These are phyloP conservation scores for Prunus campanulata DNA, from an alignment of 306 rosid species.

Conservation along the genomic window DNA sequence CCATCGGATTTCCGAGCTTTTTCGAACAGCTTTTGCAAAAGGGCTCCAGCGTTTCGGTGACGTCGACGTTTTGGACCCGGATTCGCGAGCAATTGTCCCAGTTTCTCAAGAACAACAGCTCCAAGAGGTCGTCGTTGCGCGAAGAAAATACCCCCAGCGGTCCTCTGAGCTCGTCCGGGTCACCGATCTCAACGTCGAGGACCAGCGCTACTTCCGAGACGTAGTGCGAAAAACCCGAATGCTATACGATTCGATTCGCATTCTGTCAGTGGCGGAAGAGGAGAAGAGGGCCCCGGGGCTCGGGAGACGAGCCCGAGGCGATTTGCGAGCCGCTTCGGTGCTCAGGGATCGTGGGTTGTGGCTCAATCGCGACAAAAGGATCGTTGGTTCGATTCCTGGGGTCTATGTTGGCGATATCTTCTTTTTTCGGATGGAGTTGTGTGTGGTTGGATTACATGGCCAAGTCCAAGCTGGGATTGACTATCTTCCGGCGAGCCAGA, in stretches of 20 bases:
- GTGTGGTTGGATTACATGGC: constrained; percentile 89
- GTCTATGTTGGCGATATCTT: constrained; percentile 80
- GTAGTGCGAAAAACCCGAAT: constrained; percentile 62
- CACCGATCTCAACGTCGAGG: constrained; percentile 50
- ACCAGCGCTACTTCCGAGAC: constrained; percentile 59
- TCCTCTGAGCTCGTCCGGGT: constrained; percentile 73
- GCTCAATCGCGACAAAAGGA: constrained; percentile 84
- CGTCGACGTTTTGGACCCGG: constrained; percentile 31
- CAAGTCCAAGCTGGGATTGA: constrained; percentile 95
- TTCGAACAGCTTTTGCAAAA: constrained; percentile 45
- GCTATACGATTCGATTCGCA: constrained; percentile 77
- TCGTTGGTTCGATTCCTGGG: constrained; percentile 91
- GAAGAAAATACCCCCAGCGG: constrained; percentile 30
- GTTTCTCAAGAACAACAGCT: constrained; percentile 44
- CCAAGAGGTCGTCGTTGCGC: constrained; percentile 21
- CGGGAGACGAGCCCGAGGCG: constrained; percentile 44
- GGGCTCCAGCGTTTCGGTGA: constrained; percentile 30
- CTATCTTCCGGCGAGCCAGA: constrained; percentile 72
- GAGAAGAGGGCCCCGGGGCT: constrained; percentile 32
- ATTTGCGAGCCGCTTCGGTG: constrained; percentile 55
- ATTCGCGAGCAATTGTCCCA: constrained; percentile 63
- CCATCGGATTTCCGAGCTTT: constrained; percentile 56
- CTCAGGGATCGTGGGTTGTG: constrained; percentile 71
- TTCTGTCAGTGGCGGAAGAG: constrained; percentile 44
- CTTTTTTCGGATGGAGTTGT: constrained; percentile 76